These are phyloP conservation scores for Physcomitrium patens DNA, from an alignment of 225 moss, liverwort and hornwort genomes.

Conservation along the genomic window DNA sequence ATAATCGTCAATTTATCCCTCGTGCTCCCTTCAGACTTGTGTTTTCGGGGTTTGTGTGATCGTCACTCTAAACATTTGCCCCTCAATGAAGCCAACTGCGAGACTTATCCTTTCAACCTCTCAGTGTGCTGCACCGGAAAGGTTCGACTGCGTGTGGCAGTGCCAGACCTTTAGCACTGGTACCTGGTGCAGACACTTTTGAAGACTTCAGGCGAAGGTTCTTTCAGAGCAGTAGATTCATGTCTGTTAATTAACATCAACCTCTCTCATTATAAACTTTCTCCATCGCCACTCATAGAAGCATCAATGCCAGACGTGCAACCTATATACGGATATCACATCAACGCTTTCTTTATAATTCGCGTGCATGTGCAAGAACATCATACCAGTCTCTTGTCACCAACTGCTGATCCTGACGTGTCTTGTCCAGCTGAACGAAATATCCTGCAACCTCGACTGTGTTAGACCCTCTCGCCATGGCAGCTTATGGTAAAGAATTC, in stretches of 20 bases:
- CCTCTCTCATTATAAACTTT: background rate
- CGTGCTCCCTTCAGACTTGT: background rate
- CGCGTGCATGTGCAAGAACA: background rate
- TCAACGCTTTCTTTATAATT: background rate
- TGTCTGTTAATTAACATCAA: conserved; percentile 8
- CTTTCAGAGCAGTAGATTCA: background rate
- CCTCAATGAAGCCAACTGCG: conserved; percentile 14
- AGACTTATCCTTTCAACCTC: conserved; percentile 1
- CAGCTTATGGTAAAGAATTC: no score
- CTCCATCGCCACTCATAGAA: conserved; percentile 25
- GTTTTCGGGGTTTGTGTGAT: conserved; percentile 5
- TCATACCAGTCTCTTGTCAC: conserved; percentile 8
- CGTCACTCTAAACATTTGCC: background rate
- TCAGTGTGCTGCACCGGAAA: conserved; percentile 13
- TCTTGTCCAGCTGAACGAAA: conserved; percentile 9
- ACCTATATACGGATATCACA: background rate
- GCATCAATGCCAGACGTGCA: conserved; percentile 9
- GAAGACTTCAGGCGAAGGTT: conserved; percentile 26
- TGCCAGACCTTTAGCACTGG: conserved; percentile 20
- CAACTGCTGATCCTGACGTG: conserved; percentile 4
- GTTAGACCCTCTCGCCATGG: no score
- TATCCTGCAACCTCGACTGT: background rate
- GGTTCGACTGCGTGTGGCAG: conserved; percentile 13
- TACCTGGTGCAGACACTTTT: background rate
- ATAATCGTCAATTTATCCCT: background rate